Percentiles rank a stretch among this genome's conserved stretches.
Evolutionary conservation across 768 basidiomycete species (phyloP).

Genomic region (Lentinula sp.): DNA sequence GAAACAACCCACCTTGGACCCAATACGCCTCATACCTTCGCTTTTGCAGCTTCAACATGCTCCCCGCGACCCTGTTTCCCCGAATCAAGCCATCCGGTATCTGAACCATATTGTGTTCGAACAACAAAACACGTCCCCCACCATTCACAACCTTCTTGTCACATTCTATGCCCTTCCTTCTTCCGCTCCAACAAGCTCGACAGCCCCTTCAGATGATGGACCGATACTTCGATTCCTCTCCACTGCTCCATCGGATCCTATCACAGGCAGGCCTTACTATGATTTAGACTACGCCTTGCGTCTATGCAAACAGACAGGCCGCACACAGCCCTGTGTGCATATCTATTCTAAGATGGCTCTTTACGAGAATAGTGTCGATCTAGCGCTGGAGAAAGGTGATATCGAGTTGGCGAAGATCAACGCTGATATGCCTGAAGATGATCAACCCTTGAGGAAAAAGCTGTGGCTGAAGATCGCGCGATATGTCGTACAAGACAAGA

Average conservation of each 20-base stretch:
- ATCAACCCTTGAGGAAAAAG: conserved; percentile 81
- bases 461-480: conserved; percentile 99
- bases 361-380: conserved; percentile 93
- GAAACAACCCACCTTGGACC: conserved; percentile 72
- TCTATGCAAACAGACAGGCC: conserved; percentile 75
- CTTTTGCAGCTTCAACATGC: conserved; percentile 75
- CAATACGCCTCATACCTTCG: conserved; percentile 83
- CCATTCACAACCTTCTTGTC: conserved; percentile 90
- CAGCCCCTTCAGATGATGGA: conserved; percentile 53
- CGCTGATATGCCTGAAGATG: conserved; percentile 92
- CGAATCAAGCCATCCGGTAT: conserved; percentile 87
- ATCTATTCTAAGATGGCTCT: conserved; percentile 98
- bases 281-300: conserved; percentile 96
- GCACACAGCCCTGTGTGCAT: conserved; percentile 87
- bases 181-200: conserved; percentile 27
- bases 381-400: conserved; percentile 92
- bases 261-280: conserved; percentile 86
- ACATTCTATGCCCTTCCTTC: conserved; percentile 70
- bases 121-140: conserved; percentile 72
- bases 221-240: conserved; percentile 79
- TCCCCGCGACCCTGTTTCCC: conserved; percentile 62
- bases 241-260: conserved; percentile 72
- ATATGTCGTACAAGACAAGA: conserved; percentile 96
- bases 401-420: conserved; percentile 92
- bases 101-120: conserved; percentile 82